These are phyloP conservation scores for Starmerella vitae DNA, from an alignment of 805 yeast genomes.

Conservation along the genomic window DNA sequence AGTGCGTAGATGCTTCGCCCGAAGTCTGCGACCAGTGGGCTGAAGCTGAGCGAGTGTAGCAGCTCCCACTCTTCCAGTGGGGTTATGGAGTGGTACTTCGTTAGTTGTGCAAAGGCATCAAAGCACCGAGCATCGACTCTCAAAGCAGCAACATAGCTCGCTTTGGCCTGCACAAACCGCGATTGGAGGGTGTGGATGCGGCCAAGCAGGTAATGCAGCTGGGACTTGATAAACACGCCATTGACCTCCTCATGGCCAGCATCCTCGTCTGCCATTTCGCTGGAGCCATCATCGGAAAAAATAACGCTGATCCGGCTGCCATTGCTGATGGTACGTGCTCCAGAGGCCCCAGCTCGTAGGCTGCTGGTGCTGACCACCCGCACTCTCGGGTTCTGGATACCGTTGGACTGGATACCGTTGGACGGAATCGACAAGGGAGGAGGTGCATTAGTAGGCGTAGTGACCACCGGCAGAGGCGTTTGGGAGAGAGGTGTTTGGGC, in stretches of 20 bases:
- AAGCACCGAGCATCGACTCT: constrained; percentile 78
- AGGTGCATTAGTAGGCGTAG: neutral
- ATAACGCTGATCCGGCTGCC: constrained; percentile 15
- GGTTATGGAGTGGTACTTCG: constrained; percentile 56
- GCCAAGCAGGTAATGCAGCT: constrained; percentile 77
- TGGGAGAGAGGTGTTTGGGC: neutral
- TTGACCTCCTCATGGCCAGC: constrained; percentile 39
- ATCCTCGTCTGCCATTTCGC: neutral
- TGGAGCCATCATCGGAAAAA: constrained; percentile 6
- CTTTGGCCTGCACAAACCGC: constrained; percentile 74
- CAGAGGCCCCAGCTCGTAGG: constrained; percentile 9
- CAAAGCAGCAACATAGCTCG: constrained; percentile 75
- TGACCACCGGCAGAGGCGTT: neutral
- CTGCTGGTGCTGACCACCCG: constrained; percentile 17
- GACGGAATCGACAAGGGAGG: neutral
- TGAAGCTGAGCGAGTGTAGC: constrained; percentile 47
- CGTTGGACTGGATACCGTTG: neutral
- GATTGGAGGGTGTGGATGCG: constrained; percentile 68
- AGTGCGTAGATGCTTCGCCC: constrained; percentile 65
- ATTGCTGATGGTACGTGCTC: constrained; percentile 12
- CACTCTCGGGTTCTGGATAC: neutral
- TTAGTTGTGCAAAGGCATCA: constrained; percentile 78
- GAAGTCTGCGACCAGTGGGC: constrained; percentile 69
- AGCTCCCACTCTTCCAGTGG: constrained; percentile 48
- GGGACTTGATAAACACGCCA: constrained; percentile 75